A percentile compares a stretch with the other conserved stretches of the same genome.
These are phyloP conservation scores for Thielaviopsis euricoi DNA, from an alignment of 2,329 filamentous ascomycete species.

Conservation along the genomic window DNA sequence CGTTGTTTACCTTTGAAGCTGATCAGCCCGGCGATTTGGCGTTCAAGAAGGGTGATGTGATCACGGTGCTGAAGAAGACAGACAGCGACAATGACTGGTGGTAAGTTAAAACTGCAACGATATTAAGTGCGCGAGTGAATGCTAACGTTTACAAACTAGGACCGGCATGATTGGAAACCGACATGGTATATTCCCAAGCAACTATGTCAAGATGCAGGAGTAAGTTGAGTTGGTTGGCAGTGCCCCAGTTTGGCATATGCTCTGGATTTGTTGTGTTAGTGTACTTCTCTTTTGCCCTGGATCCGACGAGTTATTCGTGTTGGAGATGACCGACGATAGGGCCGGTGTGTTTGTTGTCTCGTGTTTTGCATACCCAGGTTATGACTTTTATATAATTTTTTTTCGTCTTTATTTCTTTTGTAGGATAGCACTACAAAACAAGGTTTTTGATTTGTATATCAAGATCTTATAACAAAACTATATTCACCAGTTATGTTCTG, in stretches of 20 bases:
- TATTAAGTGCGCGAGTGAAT: not conserved
- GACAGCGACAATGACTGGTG: conserved; percentile 95
- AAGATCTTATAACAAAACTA: too few relatives aligned
- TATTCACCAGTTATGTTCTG: too few relatives aligned
- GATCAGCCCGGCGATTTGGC: conserved; percentile 84
- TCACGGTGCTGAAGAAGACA: conserved; percentile 87
- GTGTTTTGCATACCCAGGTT: not conserved
- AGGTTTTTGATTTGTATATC: too few relatives aligned
- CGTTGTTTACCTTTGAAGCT: conserved; percentile 84
- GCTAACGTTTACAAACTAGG: conserved; percentile 28
- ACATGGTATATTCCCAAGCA: conserved; percentile 86
- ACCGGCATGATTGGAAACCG: conserved; percentile 73
- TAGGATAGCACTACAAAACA: not conserved
- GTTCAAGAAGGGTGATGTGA: conserved; percentile 95
- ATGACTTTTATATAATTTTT: not conserved
- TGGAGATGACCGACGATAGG: not conserved
- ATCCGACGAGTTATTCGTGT: not conserved
- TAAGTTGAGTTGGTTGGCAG: conserved; percentile 15
- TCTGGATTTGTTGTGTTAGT: not conserved
- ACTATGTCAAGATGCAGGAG: conserved; percentile 52
- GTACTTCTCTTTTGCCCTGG: conserved; percentile 3
- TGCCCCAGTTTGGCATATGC: not conserved
- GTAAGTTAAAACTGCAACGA: conserved; percentile 28
- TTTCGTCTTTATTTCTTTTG: conserved; percentile 6
- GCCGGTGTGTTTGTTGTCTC: not conserved